These are phyloP conservation scores for Ogataea paradorogensis DNA, from an alignment of 805 yeast genomes.

Conservation along the genomic window DNA sequence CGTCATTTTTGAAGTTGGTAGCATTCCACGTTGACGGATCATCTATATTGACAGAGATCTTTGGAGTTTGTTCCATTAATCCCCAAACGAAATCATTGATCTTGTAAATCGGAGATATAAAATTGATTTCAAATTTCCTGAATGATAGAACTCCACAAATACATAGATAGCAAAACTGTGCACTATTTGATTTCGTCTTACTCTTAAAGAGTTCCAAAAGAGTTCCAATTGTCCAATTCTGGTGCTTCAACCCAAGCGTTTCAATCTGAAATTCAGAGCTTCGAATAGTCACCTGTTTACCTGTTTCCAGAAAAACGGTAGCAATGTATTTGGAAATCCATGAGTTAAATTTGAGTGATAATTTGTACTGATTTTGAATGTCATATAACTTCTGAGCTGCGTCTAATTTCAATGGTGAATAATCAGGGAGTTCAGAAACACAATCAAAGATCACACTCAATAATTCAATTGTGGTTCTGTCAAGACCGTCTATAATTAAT, in stretches of 20 bases:
- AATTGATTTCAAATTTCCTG: no score
- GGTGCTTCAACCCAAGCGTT: conserved; percentile 3
- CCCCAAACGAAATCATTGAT: not conserved
- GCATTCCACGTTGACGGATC: not conserved
- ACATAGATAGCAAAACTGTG: not conserved
- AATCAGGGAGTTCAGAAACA: not conserved
- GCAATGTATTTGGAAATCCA: conserved; percentile 37
- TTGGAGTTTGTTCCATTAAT: not conserved
- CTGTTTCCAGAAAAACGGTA: conserved; percentile 26
- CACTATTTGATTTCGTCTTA: not conserved
- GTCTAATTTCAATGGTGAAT: not conserved
- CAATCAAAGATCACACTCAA: conserved; percentile 12
- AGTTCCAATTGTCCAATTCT: no score
- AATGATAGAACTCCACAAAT: not conserved
- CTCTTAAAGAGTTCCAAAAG: not conserved
- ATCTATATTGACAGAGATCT: not conserved
- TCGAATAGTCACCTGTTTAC: conserved; percentile 19
- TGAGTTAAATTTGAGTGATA: conserved; percentile 19
- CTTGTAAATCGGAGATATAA: not conserved
- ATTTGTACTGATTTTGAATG: conserved; percentile 12
- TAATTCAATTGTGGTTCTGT: conserved; percentile 5
- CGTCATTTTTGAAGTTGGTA: not conserved
- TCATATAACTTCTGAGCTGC: conserved; percentile 21
- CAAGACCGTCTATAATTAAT: not conserved
- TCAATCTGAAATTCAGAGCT: conserved; percentile 19